A percentile compares a stretch with the other conserved stretches of the same genome.
These are phyloP conservation scores for Brassica incana DNA, from an alignment of 345 rosid genomes.

Conservation along the genomic window DNA sequence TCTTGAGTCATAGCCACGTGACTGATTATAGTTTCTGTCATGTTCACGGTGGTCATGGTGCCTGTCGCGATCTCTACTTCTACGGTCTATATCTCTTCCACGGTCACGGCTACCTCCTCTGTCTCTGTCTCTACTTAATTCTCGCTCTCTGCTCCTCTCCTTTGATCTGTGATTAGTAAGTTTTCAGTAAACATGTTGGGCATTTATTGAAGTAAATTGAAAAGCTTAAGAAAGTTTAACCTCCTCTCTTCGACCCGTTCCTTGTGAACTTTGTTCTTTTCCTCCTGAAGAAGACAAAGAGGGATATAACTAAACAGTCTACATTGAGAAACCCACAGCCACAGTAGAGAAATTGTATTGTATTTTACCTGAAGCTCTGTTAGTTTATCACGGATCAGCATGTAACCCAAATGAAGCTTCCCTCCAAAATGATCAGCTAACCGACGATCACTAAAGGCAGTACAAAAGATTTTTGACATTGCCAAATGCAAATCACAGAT, in stretches of 20 bases:
- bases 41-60: slow-evolving; percentile 58
- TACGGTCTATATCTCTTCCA: slow-evolving; percentile 77
- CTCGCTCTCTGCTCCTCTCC: slow-evolving; percentile 70
- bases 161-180: slow-evolving; percentile 57
- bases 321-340: not conserved
- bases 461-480: slow-evolving; percentile 38
- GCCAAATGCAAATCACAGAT: slow-evolving; percentile 33
- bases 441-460: slow-evolving; percentile 86
- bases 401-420: slow-evolving; percentile 95
- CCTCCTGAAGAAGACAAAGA: slow-evolving; percentile 60
- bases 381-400: slow-evolving; percentile 94
- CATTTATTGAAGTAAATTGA: not conserved
- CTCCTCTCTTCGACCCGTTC: slow-evolving; percentile 54
- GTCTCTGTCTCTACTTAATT: slow-evolving; percentile 64
- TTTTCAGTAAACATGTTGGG: not conserved
- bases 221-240: slow-evolving; percentile 18
- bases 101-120: slow-evolving; percentile 71
- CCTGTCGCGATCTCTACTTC: slow-evolving; percentile 87
- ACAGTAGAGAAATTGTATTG: not conserved
- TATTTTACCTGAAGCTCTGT: slow-evolving; percentile 78
- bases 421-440: slow-evolving; percentile 99
- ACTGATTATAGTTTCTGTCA: slow-evolving; percentile 58
- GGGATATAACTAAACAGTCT: not conserved
- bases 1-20: slow-evolving; percentile 84
- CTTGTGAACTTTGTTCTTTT: slow-evolving; percentile 70